Evolutionary conservation across 352 stramenopile species (phyloP).

Genomic region (Phytophthora nicotianae): DNA sequence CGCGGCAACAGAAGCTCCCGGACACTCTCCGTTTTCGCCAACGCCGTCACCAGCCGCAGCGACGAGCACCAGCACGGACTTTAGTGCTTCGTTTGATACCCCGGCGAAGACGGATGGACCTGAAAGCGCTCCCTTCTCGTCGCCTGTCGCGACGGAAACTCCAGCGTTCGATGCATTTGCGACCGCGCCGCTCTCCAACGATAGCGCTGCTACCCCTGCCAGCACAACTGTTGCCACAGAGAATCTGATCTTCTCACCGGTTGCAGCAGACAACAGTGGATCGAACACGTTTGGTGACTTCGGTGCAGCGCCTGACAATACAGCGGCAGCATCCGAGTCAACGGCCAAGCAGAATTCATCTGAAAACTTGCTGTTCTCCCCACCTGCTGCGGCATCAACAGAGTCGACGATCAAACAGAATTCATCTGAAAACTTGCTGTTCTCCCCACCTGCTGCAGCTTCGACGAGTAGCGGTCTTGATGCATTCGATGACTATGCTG

Average conservation of each 20-base stretch:
- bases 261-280: conserved; percentile 13
- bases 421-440: conserved; percentile 18
- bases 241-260: conserved; percentile 34
- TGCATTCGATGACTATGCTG: conserved; percentile 21
- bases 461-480: conserved; percentile 13
- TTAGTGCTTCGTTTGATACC: conserved; percentile 8
- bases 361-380: conserved; percentile 23
- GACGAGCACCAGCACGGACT: conserved; percentile 15
- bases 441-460: conserved; percentile 15
- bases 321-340: conserved; percentile 6
- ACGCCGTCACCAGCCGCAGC: conserved; percentile 20
- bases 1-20: conserved; percentile 3
- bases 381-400: conserved; percentile 13
- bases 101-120: conserved; percentile 1
- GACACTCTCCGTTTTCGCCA: conserved; percentile 19
- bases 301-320: conserved; percentile 14
- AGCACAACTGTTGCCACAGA: conserved; percentile 11
- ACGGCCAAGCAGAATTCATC: conserved; percentile 11
- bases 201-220: conserved; percentile 3
- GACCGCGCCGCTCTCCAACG: conserved; percentile 8
- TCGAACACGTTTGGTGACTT: conserved; percentile 26
- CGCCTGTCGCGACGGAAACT: conserved; percentile 10
- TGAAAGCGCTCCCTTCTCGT: conserved; percentile 25
- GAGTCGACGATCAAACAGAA: too few species aligned
- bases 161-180: conserved; percentile 34